Percentiles rank a stretch among this genome's conserved stretches.
These are phyloP conservation scores for Friedmanniomyces simplex DNA, from an alignment of 495 filamentous ascomycete genomes.

Conservation along the genomic window DNA sequence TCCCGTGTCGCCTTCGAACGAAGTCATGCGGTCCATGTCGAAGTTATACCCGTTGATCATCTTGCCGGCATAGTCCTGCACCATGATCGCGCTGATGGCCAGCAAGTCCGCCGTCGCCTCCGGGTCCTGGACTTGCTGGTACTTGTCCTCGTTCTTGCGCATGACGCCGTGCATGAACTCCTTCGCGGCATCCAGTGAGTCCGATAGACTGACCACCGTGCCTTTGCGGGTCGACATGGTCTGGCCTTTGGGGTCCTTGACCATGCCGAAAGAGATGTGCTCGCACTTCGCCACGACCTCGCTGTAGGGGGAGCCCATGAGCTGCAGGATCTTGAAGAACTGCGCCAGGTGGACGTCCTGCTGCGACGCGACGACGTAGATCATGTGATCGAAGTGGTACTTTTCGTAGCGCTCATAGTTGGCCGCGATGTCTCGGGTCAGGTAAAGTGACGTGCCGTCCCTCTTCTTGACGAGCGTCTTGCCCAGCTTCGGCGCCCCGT, in stretches of 20 bases:
- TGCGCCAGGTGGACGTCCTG: constrained; percentile 64
- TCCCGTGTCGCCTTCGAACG: constrained; percentile 62
- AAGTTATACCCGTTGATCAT: constrained; percentile 58
- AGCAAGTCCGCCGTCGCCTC: constrained; percentile 42
- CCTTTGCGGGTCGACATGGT: constrained; percentile 58
- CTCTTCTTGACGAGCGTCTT: constrained; percentile 58
- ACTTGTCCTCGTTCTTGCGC: constrained; percentile 53
- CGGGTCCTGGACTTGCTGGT: constrained; percentile 53
- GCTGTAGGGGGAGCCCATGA: constrained; percentile 49
- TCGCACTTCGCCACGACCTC: constrained; percentile 52
- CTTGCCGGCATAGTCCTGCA: constrained; percentile 62
- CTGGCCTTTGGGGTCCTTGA: constrained; percentile 38
- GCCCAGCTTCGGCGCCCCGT: constrained; percentile 55
- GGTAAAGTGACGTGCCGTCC: constrained; percentile 58
- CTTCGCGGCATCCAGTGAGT: constrained; percentile 52
- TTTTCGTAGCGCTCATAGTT: constrained; percentile 51
- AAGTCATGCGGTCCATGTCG: constrained; percentile 57
- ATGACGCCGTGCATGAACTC: constrained; percentile 68
- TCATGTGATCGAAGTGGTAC: constrained; percentile 64
- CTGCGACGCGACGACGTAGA: constrained; percentile 62
- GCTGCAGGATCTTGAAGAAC: constrained; percentile 59
- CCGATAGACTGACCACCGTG: constrained; percentile 59
- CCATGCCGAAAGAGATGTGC: constrained; percentile 67
- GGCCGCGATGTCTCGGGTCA: constrained; percentile 64
- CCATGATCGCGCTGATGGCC: constrained; percentile 60